phyloP scores from a whole-genome alignment of 2,329 filamentous ascomycete species.

The Phoma sp. region DNA sequence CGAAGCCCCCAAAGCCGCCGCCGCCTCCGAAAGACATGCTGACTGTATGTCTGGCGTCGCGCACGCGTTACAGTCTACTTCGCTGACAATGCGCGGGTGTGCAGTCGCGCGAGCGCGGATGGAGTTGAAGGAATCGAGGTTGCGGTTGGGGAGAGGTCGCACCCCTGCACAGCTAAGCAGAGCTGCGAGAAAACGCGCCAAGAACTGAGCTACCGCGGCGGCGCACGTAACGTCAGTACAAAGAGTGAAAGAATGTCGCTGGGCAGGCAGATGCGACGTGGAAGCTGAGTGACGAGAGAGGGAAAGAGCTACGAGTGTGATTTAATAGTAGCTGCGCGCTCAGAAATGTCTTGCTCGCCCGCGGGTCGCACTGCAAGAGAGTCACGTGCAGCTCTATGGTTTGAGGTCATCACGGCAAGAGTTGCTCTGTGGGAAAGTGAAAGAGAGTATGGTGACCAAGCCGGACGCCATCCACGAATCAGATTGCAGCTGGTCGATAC shows the following conservation, averaged over 20 bases:
- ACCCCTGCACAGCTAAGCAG: constrained; percentile 17
- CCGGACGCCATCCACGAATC: not conserved
- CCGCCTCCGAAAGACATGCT: constrained; percentile 58
- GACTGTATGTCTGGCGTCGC: constrained; percentile 27
- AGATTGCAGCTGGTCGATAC: not conserved
- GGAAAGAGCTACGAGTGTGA: not conserved
- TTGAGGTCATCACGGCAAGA: constrained; percentile 9
- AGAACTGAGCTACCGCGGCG: constrained; percentile 34
- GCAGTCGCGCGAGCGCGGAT: constrained; percentile 26
- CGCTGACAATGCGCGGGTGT: constrained; percentile 28
- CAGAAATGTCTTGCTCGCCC: not conserved
- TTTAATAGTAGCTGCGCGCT: constrained; percentile 11
- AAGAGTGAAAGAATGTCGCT: constrained; percentile 27
- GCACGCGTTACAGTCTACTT: constrained; percentile 28
- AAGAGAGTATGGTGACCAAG: not conserved
- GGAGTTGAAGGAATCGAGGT: constrained; percentile 21
- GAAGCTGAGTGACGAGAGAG: not conserved
- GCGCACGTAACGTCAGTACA: constrained; percentile 14
- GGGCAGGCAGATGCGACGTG: constrained; percentile 16
- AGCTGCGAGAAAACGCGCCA: constrained; percentile 44
- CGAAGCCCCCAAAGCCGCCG: constrained; percentile 52
- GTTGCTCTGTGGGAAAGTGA: not conserved
- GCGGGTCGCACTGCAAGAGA: not conserved
- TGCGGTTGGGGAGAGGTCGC: constrained; percentile 27
- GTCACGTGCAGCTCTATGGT: constrained; percentile 9